These are phyloP conservation scores for Chaetomium strumarium DNA, from an alignment of 2,329 filamentous ascomycete species.

Conservation along the genomic window DNA sequence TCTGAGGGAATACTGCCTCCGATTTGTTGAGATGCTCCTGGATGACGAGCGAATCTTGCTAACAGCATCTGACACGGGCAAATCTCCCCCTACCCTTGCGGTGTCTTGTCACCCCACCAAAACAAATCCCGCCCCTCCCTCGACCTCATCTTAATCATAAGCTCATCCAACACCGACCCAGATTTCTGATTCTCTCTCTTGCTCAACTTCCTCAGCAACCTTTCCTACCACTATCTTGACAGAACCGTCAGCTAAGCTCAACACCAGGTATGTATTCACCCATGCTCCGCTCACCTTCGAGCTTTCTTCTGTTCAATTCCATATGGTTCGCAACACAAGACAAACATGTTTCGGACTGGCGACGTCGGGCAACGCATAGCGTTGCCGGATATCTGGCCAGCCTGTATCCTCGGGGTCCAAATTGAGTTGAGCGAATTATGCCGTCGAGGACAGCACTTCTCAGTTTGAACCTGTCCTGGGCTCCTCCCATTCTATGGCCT, in stretches of 20 bases:
- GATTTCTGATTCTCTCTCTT: conserved; percentile 13
- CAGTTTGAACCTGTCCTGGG: neutral
- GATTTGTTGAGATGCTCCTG: conserved; percentile 10
- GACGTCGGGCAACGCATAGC: conserved; percentile 6
- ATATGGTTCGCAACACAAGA: neutral
- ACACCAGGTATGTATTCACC: conserved; percentile 15
- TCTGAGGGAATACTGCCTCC: neutral
- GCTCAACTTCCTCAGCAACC: conserved; percentile 5
- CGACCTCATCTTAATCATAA: conserved; percentile 16
- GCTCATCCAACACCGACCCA: conserved; percentile 14
- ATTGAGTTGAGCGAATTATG: conserved; percentile 22
- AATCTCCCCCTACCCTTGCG: neutral
- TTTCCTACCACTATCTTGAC: conserved; percentile 5
- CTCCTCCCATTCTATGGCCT: neutral
- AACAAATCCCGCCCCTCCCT: conserved; percentile 22
- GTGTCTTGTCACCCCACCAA: conserved; percentile 24
- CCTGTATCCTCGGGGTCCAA: neutral
- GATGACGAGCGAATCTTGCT: conserved; percentile 8
- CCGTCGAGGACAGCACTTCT: neutral
- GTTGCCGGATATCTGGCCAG: conserved; percentile 19
- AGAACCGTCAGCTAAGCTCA: conserved; percentile 11
- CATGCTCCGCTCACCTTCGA: neutral
- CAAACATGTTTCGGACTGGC: neutral
- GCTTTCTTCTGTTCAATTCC: neutral
- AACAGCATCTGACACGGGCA: conserved; percentile 19